phyloP scores from a whole-genome alignment of 75 land plant genomes.

The Pseudotsuga menziesii region DNA sequence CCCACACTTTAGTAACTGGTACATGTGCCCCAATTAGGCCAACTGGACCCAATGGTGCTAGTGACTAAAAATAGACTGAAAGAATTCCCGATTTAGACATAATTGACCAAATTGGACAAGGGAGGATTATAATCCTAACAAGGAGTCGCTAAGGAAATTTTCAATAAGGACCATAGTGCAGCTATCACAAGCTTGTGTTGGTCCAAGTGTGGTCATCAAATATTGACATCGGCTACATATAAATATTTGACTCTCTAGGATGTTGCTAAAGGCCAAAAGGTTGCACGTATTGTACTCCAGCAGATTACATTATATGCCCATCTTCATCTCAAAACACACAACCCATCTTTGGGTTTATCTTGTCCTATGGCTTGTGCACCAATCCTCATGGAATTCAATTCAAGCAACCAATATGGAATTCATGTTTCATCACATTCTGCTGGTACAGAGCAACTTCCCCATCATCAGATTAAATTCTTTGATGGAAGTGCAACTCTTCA shows the following conservation, averaged over 20 bases:
- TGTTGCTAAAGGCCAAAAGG: constrained; percentile 58
- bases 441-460: constrained; percentile 26
- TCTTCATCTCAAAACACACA: constrained; percentile 66
- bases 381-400: constrained; percentile 71
- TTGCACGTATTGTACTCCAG: constrained; percentile 48
- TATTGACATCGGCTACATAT: constrained; percentile 81
- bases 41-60: too few relatives aligned
- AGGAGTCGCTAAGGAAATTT: constrained; percentile 89
- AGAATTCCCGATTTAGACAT: too few relatives aligned
- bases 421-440: constrained; percentile 50
- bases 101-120: too few relatives aligned
- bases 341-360: constrained; percentile 69
- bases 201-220: constrained; percentile 81
- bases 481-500: constrained; percentile 64
- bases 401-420: constrained; percentile 50
- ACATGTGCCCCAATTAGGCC: too few relatives aligned
- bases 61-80: too few relatives aligned
- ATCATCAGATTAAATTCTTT: constrained; percentile 48
- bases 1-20: too few relatives aligned
- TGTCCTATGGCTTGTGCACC: constrained; percentile 93
- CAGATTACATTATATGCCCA: constrained; percentile 82
- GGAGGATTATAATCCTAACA: too few relatives aligned
- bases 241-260: constrained; percentile 90
- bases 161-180: constrained; percentile 56
- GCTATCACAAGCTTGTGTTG: constrained; percentile 95